phyloP scores from a whole-genome alignment of 1,284 basidiomycete genomes.

The Volvariella volvacea region DNA sequence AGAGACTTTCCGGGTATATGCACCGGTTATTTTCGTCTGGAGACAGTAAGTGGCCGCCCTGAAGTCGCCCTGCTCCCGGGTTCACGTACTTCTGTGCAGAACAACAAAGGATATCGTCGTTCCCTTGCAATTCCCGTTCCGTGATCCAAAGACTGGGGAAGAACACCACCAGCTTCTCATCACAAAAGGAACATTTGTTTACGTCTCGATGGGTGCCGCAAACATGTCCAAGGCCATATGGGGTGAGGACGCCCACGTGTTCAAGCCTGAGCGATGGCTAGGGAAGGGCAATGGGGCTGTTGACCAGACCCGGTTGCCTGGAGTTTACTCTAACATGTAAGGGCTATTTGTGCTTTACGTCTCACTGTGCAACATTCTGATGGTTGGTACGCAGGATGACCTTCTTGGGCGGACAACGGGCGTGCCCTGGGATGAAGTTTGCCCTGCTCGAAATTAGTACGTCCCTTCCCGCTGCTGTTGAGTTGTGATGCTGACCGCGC shows the following conservation, averaged over 20 bases:
- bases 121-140: constrained; percentile 17
- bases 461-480: constrained; percentile 7
- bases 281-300: constrained; percentile 23
- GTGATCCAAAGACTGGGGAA: constrained; percentile 8
- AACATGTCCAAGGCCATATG: constrained; percentile 32
- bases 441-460: constrained; percentile 24
- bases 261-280: constrained; percentile 68
- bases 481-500: background rate
- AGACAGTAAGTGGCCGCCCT: constrained; percentile 10
- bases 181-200: constrained; percentile 17
- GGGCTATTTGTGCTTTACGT: constrained; percentile 7
- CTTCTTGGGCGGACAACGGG: constrained; percentile 25
- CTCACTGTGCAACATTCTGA: background rate
- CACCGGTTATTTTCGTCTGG: constrained; percentile 8
- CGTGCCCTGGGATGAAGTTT: constrained; percentile 27
- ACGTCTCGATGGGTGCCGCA: background rate
- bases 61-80: constrained; percentile 1
- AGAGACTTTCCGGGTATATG: constrained; percentile 23
- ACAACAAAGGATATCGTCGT: constrained; percentile 16
- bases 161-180: constrained; percentile 13
- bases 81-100: constrained; percentile 6
- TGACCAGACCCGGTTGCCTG: constrained; percentile 20
- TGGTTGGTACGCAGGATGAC: constrained; percentile 23
- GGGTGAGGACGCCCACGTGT: constrained; percentile 63
- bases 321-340: constrained; percentile 28